phyloP scores from a whole-genome alignment of 768 basidiomycete genomes.

The Coprinopsis strossmayeri region DNA sequence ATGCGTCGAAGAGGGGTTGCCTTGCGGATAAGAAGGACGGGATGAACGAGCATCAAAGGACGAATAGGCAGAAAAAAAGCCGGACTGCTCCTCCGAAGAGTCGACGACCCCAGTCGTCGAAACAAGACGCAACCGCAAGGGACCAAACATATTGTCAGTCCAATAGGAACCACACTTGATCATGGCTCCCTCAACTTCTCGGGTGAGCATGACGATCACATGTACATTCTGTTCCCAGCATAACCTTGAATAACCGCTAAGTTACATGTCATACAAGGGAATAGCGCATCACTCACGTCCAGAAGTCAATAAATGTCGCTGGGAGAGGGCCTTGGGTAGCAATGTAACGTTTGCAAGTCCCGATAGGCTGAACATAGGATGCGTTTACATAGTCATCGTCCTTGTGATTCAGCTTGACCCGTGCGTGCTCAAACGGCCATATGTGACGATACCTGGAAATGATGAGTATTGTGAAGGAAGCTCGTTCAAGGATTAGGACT shows the following conservation, averaged over 20 bases:
- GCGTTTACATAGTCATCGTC: slow-evolving; percentile 93
- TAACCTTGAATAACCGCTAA: slow-evolving; percentile 38
- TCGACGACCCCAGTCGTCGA: slow-evolving; percentile 27
- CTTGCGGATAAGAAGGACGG: slow-evolving; percentile 8
- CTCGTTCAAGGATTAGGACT: slow-evolving; percentile 11
- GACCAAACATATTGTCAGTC: slow-evolving; percentile 64
- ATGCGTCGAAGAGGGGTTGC: slow-evolving; percentile 14
- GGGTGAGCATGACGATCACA: slow-evolving; percentile 95
- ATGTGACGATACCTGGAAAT: slow-evolving; percentile 81
- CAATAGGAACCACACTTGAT: slow-evolving; percentile 93
- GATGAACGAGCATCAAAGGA: slow-evolving; percentile 5
- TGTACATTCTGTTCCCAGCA: slow-evolving; percentile 94
- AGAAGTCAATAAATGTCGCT: slow-evolving; percentile 87
- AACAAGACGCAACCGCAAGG: slow-evolving; percentile 51
- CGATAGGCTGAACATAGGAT: slow-evolving; percentile 83
- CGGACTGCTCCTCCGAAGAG: slow-evolving; percentile 18
- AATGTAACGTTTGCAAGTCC: slow-evolving; percentile 79
- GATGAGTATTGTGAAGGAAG: neutral
- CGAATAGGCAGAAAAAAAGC: slow-evolving; percentile 30
- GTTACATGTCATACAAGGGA: neutral
- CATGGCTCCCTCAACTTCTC: slow-evolving; percentile 80
- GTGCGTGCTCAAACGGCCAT: slow-evolving; percentile 95
- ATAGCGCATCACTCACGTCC: slow-evolving; percentile 60
- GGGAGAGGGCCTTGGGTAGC: slow-evolving; percentile 94
- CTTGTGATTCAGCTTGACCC: slow-evolving; percentile 60